These are phyloP conservation scores for Talaromyces stipitatus DNA, from an alignment of 495 filamentous ascomycete species.

Conservation along the genomic window DNA sequence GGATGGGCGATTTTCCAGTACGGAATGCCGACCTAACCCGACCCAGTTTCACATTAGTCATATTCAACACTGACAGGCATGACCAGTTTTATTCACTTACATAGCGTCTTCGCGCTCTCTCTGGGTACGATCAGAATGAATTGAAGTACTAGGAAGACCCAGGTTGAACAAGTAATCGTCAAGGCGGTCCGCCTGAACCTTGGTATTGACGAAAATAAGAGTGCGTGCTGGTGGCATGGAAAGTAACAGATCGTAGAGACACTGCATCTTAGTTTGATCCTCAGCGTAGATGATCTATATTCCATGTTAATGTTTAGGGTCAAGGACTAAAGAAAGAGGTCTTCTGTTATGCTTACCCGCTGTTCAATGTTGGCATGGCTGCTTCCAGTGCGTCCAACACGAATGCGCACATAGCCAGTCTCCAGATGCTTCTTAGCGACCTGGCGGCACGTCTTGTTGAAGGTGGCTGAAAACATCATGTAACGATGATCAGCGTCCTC, in stretches of 20 bases:
- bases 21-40: conserved; percentile 66
- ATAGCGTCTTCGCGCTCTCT: conserved; percentile 88
- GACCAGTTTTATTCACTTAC: conserved; percentile 36
- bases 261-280: conserved; percentile 53
- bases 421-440: conserved; percentile 69
- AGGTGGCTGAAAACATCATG: conserved; percentile 94
- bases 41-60: conserved; percentile 10
- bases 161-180: conserved; percentile 83
- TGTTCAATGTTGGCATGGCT: conserved; percentile 75
- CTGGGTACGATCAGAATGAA: conserved; percentile 83
- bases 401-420: conserved; percentile 64
- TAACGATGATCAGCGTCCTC: conserved; percentile 75
- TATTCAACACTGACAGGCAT: not conserved
- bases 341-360: conserved; percentile 22
- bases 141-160: conserved; percentile 72
- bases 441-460: conserved; percentile 66
- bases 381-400: conserved; percentile 77
- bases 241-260: conserved; percentile 64
- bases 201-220: conserved; percentile 84
- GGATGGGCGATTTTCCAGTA: conserved; percentile 60
- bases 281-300: conserved; percentile 54
- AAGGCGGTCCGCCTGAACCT: conserved; percentile 64
- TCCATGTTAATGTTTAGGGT: not conserved
- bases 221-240: conserved; percentile 66
- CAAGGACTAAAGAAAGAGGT: not conserved